Base-by-base conservation (phyloP, 768 basidiomycete species). In the Holtermanniella nyarrowii region DNA sequence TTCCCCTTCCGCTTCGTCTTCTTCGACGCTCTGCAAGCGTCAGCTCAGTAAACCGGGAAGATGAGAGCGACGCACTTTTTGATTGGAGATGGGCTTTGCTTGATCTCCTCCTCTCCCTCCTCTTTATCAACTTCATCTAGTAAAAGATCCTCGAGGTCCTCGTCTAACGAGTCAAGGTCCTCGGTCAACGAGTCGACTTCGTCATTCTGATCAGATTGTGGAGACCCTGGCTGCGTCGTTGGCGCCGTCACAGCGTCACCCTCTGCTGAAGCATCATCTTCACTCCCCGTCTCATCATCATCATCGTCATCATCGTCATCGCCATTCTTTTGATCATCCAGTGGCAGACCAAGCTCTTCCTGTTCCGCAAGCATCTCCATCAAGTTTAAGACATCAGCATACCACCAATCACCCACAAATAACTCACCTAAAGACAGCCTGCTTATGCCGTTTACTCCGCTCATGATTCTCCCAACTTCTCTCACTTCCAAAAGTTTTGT, bases 381-480 rank as follows among this genome's bases (percentile, higher is more conserved):
- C 65, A 1, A 62, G 62, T 3, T 27, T 20, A n/a, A 14, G 47
- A 57, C 21, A 46, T 57, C 20, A 23, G 21, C 10, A 44, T 46
- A 23, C 44, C 26, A 13, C 46, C 26, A 14, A 58, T 67, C 26
- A 48, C 54, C 5, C 31, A 37, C 47, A 12, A 14, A 26, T 4
- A 2, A 65, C 75, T 46, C 50, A 76, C 74, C 75, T 76, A 63
- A 87, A 86, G 12, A 97, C 81, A 56, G 89, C 86, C 70, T 84
- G 87, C 66, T 86, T 66, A 63, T 99, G 95, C 71, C 89, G 95
- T 73, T 85, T 85, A 70, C 90, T 95, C 58, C 90, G 77, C 70
- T 97, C 95, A 57, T 97, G 95, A 68, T 89, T 96, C 60, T 83
- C 77, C 91, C 91, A 99, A 3, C 89, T 87, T 0, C 88, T 86